Evolutionary conservation across 129 eudicot species (phyloP), one percentile per base, ranked within the genome.

Genomic region (Flaveria linearis): DNA sequence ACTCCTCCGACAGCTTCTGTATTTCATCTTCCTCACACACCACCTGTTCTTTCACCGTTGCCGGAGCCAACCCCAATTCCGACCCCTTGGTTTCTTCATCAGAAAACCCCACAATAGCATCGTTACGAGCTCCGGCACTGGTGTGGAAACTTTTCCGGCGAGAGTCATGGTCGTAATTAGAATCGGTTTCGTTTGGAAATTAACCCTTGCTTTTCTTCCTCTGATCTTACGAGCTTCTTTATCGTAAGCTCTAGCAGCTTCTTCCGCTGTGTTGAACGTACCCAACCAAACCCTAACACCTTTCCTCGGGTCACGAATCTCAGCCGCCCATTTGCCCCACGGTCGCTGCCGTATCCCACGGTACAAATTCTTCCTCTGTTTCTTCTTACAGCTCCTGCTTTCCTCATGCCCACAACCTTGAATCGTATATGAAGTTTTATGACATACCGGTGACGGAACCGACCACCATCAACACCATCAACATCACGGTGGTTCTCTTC

Each of bases 211-310:
- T 84, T 93, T 90, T 30, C 84, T 86, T 14, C 98, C 98, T 5
- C 98, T 67, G 85, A 93, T 93, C 73, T 79, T 90, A 0, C 93
- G 93, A 69, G 97, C 98, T 85, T 88, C 97, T 76, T 71, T 79
- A 56, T 93, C 98, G 73, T 93, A 93, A 47, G 98, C 98, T 73
- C 96, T 82, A 20, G 98, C 97, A 1, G 98, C 98, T 55, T 90
- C 97, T 80, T 93, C 98, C 0, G 97, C 93, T n/a, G n/a, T n/a
- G n/a, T n/a, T n/a, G n/a, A n/a, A n/a, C n/a, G n/a, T n/a, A n/a
- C n/a, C n/a, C n/a, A n/a, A n/a, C n/a, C n/a, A n/a, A n/a, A n/a
- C n/a, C n/a, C n/a, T n/a, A n/a, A n/a, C n/a, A n/a, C n/a, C n/a
- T n/a, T n/a, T n/a, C n/a, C n/a, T n/a, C n/a, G n/a, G n/a, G n/a